Conservation (phyloP, 1,284 basidiomycete genomes). For the Fomitiporia mediterranea region DNA sequence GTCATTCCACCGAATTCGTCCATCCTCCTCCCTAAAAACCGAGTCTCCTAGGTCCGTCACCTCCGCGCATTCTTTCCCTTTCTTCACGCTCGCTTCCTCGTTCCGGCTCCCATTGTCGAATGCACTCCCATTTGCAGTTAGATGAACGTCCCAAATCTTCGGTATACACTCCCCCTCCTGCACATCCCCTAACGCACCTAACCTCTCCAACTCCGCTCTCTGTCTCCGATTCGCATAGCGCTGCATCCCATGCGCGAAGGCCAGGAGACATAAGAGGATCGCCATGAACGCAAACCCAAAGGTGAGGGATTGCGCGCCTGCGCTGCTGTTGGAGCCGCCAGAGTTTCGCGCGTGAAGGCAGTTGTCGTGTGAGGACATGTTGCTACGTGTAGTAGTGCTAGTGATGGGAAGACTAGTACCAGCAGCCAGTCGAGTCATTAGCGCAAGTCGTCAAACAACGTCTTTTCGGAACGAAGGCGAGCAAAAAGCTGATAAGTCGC, state of each 20-base stretch:
- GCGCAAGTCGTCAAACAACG: too few species aligned
- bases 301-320: background rate
- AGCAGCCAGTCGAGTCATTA: too few species aligned
- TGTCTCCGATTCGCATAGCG: background rate
- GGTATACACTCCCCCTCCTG: conserved; percentile 4
- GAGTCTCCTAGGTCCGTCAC: background rate
- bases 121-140: background rate
- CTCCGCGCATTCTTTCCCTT: background rate
- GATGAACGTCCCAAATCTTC: conserved; percentile 3
- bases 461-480: too few species aligned
- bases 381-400: background rate
- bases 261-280: background rate
- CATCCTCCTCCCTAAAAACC: background rate
- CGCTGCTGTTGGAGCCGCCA: background rate
- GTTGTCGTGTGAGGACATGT: background rate
- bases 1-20: background rate
- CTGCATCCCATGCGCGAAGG: conserved; percentile 2
- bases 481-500: too few species aligned
- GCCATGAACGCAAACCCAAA: conserved; percentile 16
- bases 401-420: background rate
- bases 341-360: too few species aligned
- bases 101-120: background rate
- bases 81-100: background rate
- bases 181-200: background rate
- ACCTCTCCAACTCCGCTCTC: background rate